Base-by-base conservation (phyloP, 1,284 basidiomycete species). In the Moesziomyces parantarcticus region DNA sequence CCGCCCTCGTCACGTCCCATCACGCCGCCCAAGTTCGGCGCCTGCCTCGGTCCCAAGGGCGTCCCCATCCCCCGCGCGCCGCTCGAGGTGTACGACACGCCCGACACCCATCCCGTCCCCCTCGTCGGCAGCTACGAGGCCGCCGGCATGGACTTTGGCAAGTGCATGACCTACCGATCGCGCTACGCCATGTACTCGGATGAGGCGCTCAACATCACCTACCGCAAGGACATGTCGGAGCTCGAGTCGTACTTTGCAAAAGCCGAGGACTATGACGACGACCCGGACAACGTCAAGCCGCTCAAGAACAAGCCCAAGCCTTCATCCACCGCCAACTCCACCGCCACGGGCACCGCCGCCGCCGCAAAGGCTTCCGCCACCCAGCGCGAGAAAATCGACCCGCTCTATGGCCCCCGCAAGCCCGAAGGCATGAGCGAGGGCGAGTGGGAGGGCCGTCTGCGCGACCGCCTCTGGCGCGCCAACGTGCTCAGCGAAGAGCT, bases 171-270 rank as follows among this genome's bases (percentile, higher is more conserved):
- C 51, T 83, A 83, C 64, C 56, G 69, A 8, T 71, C 72, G 44
- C 59, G 82, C 36, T 83, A 82, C 58, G 58, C 66, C 54, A 83
- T 83, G 82, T 83, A 83, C 70, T 78, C 81, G 26, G 82, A 83
- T 64, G 71, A 83, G 47, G 81, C 81, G n/a, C 78, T 83, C 45
- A 76, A 73, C 58, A 81, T 83, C 73, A 78, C 76, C 29, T 83
- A 83, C 54, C 75, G 82, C n/a, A 58, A 72, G 34, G 77, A 79
- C 41, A 52, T 72, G 3, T 75, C 76, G 40, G 70, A 78, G 63
- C 78, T 80, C 54, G 67, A 75, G 29, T 39, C 52, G 26, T 63
- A 63, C 40, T 44, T 67, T 23, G 60, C 60, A 25, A 70, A 71
- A 50, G 53, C 54, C n/a, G 72, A 78, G 48, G 77, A 78, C 58